Conservation (phyloP, 2,329 filamentous ascomycete genomes). For the Aspergillus brunneoviolaceus region DNA sequence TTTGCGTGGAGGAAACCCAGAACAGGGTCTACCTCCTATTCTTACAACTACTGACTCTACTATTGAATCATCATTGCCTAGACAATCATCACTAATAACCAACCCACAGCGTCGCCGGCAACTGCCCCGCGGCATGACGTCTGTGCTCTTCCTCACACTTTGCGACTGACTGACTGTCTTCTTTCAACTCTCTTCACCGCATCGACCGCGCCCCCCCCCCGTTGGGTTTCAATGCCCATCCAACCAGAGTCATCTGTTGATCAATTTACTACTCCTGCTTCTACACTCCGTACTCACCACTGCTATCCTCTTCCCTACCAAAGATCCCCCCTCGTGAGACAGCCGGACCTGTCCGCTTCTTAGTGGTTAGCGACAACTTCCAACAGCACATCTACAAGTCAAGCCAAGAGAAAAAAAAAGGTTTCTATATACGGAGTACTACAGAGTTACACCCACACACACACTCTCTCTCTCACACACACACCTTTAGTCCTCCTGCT, state of each 20-base stretch:
- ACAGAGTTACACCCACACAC: neutral
- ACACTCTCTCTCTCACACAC: neutral
- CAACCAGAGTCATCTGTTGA: slow-evolving; percentile 17
- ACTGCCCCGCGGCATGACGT: slow-evolving; percentile 27
- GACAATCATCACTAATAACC: neutral
- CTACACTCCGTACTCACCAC: neutral
- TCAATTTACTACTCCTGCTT: slow-evolving; percentile 9
- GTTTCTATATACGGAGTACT: neutral
- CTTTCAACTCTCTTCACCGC: slow-evolving; percentile 18
- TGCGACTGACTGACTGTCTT: neutral
- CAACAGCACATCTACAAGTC: neutral
- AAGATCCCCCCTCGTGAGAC: slow-evolving; percentile 10
- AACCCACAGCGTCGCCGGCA: slow-evolving; percentile 3
- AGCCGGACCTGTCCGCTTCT: slow-evolving; percentile 23
- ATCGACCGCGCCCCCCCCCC: slow-evolving; percentile 11
- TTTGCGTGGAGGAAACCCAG: neutral
- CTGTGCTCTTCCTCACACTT: slow-evolving; percentile 17
- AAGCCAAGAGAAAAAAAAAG: slow-evolving; percentile 4
- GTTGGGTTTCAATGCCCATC: slow-evolving; percentile 19
- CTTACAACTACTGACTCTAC: neutral
- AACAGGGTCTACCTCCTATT: neutral
- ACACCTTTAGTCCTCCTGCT: slow-evolving; percentile 7
- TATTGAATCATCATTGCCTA: neutral
- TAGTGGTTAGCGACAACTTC: neutral
- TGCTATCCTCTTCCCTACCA: slow-evolving; percentile 2